Conservation (phyloP, 148 eudicot species). For the Talinum fruticosum region DNA sequence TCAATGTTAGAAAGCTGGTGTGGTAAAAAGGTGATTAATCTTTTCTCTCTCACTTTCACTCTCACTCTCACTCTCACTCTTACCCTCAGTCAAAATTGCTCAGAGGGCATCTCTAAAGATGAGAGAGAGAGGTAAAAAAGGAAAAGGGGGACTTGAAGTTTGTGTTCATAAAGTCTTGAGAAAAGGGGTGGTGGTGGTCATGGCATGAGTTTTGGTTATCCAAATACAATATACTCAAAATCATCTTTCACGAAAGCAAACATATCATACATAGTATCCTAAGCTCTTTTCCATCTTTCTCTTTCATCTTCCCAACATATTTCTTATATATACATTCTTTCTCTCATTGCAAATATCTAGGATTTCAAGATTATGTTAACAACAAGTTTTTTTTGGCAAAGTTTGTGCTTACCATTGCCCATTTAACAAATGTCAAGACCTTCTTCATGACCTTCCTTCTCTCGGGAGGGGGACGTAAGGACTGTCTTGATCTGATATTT, state of each 20-base stretch:
- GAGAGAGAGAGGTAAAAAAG: not conserved
- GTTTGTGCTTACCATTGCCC: not conserved
- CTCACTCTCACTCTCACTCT: no score
- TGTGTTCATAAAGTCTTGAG: constrained; percentile 28
- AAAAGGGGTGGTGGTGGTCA: constrained; percentile 18
- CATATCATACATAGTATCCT: constrained; percentile 22
- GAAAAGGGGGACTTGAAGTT: constrained; percentile 13
- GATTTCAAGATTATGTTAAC: not conserved
- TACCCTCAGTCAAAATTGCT: constrained; percentile 11
- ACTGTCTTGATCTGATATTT: not conserved
- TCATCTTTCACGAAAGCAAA: constrained; percentile 19
- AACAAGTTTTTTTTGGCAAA: not conserved
- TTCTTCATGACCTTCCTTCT: not conserved
- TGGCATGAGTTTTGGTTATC: constrained; percentile 17
- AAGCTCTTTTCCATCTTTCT: constrained; percentile 15
- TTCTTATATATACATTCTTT: not conserved
- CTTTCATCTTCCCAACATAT: constrained; percentile 19
- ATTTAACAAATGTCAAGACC: not conserved
- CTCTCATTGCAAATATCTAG: not conserved
- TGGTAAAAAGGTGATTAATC: constrained; percentile 20
- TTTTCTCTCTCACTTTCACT: no score
- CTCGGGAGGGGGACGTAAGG: not conserved
- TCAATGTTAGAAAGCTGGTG: not conserved
- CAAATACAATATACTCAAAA: constrained; percentile 2
- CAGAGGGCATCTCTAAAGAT: constrained; percentile 27